phyloP scores from a whole-genome alignment of 352 stramenopile genomes.

The Pythium utonaiense region DNA sequence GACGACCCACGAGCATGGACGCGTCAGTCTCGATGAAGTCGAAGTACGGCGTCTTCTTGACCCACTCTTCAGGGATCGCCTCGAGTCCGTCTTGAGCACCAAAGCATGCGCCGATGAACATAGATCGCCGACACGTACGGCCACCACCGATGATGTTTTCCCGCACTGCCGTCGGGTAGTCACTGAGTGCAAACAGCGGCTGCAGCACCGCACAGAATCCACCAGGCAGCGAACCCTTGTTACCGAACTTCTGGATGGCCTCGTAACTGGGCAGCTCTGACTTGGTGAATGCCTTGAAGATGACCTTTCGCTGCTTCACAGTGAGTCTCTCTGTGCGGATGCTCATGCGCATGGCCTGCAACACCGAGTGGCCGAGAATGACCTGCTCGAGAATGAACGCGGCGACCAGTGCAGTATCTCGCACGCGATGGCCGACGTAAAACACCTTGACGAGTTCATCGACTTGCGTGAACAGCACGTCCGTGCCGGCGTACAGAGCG shows the following conservation, averaged over 20 bases:
- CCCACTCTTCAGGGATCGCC: conserved; percentile 63
- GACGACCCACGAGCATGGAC: conserved; percentile 57
- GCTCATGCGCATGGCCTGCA: conserved; percentile 82
- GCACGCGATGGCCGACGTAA: conserved; percentile 66
- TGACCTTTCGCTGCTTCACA: conserved; percentile 79
- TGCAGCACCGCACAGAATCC: conserved; percentile 73
- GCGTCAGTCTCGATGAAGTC: conserved; percentile 77
- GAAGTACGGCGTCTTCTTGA: conserved; percentile 80
- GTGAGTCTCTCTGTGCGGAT: conserved; percentile 76
- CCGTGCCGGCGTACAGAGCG: conserved; percentile 75
- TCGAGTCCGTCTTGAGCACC: conserved; percentile 68
- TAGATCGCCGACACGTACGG: conserved; percentile 68
- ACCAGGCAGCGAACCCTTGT: conserved; percentile 61
- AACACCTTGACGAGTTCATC: conserved; percentile 80
- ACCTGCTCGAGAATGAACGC: conserved; percentile 80
- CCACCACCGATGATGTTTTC: conserved; percentile 83
- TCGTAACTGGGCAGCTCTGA: conserved; percentile 77
- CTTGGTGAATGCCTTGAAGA: conserved; percentile 85
- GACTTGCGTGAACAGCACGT: conserved; percentile 77
- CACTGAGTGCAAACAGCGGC: conserved; percentile 73
- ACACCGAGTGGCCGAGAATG: conserved; percentile 67
- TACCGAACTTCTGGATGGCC: conserved; percentile 81
- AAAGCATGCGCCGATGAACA: conserved; percentile 84
- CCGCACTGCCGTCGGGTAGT: conserved; percentile 73
- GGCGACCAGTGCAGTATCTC: conserved; percentile 63